Evolutionary conservation across 495 filamentous ascomycete genomes (phyloP), one percentile per base, ranked within the genome.

Genomic region (Xylaria nigripes): DNA sequence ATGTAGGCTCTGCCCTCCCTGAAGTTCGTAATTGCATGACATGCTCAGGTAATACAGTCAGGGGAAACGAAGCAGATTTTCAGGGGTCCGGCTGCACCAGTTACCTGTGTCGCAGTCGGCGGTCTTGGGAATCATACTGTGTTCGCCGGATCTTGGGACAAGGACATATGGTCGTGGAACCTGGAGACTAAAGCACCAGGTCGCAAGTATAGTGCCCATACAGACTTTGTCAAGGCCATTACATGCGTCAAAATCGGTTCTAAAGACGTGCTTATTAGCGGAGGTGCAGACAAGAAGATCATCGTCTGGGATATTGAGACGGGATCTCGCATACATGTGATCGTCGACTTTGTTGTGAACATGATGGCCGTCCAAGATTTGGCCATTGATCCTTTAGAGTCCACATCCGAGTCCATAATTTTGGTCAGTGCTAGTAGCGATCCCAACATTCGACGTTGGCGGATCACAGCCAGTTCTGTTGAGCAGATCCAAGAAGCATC

Each of bases 81-180:
- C 65, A 80, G 79, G 65, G 90, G 87, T 10, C 90, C 90, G 15
- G 79, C 77, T 24, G 83, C 89, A 12, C 93, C 93, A 1, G 66
- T 95, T 21, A 89, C 89, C 21, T 86, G 83, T 58, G 65, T 96
- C 45, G 84, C 85, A 24, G 72, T 95, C 27, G 83, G 85, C 25
- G 75, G 81, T 0, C 52, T 63, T 10, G 70, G 72, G 47, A 74
- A 72, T 38, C 71, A 72, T 21, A 81, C 78, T 1, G 57, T 97
- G 45, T 96, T 90, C 67, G 88, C 87, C 24, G 90, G 90, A 22
- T 88, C 85, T 56, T 98, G 93, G 93, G 90, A 98, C 73, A 95
- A 94, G 68, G 74, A 77, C 21, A 78, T 97, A 40, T 95, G 84
- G 82, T 86, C 87, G 29, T 95, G 87, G 87, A 76, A 86, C 58